A percentile compares a stretch with the other conserved stretches of the same genome.
phyloP scores from a whole-genome alignment of 495 filamentous ascomycete species.

The Cudoniella acicularis region DNA sequence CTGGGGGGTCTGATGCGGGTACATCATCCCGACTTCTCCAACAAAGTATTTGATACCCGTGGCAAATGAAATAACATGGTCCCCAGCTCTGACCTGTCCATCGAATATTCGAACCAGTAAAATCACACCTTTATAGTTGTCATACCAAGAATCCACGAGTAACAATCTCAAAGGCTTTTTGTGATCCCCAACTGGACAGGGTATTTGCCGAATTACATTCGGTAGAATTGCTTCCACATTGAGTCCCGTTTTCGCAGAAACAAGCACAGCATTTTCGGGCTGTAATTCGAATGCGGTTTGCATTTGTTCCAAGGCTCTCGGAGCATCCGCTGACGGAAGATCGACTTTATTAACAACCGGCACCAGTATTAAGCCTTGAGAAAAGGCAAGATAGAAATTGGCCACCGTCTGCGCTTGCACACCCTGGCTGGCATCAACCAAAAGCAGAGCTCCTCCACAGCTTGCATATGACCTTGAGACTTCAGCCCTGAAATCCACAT shows the following conservation, averaged over 20 bases:
- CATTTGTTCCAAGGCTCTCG: conserved; percentile 82
- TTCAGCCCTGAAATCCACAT: conserved; percentile 96
- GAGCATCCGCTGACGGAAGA: conserved; percentile 78
- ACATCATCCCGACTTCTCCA: conserved; percentile 95
- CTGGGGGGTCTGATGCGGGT: conserved; percentile 84
- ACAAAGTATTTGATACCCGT: conserved; percentile 85
- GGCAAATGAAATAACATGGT: conserved; percentile 78
- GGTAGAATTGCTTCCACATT: conserved; percentile 81
- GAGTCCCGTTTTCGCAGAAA: conserved; percentile 90
- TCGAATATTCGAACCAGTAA: conserved; percentile 90
- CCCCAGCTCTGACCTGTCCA: conserved; percentile 75
- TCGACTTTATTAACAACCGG: conserved; percentile 97
- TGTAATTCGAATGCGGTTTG: conserved; percentile 83
- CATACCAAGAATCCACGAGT: conserved; percentile 97
- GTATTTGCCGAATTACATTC: conserved; percentile 78
- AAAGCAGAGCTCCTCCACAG: conserved; percentile 86
- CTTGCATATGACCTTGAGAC: conserved; percentile 92
- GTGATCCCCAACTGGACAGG: conserved; percentile 70
- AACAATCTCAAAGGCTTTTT: conserved; percentile 73
- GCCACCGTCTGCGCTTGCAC: conserved; percentile 94
- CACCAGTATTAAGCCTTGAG: conserved; percentile 79
- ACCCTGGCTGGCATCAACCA: conserved; percentile 92
- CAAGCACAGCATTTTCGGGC: conserved; percentile 71
- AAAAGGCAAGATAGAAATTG: conserved; percentile 96
- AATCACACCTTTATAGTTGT: conserved; percentile 90